Evolutionary conservation across 1,284 basidiomycete species (phyloP).

Genomic region (Ganoderma boninense): DNA sequence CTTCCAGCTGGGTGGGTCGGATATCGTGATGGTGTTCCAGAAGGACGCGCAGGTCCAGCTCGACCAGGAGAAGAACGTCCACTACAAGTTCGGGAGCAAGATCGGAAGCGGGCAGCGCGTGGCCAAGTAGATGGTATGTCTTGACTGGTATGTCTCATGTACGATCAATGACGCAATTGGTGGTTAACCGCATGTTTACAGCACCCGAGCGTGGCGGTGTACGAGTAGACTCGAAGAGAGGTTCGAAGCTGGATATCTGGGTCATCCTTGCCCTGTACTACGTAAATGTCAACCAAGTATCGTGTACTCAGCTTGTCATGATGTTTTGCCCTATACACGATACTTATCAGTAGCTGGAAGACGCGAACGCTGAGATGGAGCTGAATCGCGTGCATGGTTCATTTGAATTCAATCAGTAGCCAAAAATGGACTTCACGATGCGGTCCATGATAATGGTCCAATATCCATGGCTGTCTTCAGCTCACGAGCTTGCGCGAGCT

Average conservation of each 20-base stretch:
- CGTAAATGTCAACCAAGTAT: not conserved
- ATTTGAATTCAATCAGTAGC: no score
- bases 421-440: no score
- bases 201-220: not conserved
- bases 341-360: no score
- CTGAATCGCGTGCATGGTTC: no score
- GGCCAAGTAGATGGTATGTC: not conserved
- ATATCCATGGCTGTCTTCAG: no score
- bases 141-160: not conserved
- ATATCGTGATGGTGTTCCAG: conserved; percentile 36
- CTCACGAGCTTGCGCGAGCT: no score
- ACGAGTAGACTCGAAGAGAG: not conserved
- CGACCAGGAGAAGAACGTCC: conserved; percentile 17
- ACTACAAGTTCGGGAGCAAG: conserved; percentile 29
- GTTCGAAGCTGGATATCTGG: not conserved
- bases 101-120: not conserved
- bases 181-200: not conserved
- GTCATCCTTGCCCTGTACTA: not conserved
- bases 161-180: not conserved
- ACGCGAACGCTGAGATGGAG: no score
- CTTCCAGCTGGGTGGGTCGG: conserved; percentile 36
- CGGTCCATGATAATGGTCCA: no score
- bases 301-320: not conserved
- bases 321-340: not conserved
- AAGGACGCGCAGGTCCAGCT: conserved; percentile 29